These are phyloP conservation scores for Fusarium verrucosum DNA, from an alignment of 2,329 filamentous ascomycete species.

Conservation along the genomic window DNA sequence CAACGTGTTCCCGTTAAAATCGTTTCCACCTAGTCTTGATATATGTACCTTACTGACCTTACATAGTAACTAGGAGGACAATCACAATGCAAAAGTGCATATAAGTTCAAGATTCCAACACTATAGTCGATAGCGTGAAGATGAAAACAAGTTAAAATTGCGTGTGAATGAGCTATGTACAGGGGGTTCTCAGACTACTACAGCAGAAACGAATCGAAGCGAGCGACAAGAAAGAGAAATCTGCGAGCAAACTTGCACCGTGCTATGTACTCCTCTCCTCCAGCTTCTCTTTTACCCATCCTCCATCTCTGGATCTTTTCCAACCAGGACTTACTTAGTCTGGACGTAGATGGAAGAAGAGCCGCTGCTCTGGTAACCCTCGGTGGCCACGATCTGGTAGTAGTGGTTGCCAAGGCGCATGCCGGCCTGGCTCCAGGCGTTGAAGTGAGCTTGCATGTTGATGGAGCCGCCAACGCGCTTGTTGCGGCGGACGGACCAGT, in stretches of 20 bases:
- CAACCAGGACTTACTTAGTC: not conserved
- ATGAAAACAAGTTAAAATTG: not conserved
- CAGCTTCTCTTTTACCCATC: not conserved
- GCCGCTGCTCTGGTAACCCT: conserved; percentile 25
- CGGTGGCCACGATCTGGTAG: conserved; percentile 12
- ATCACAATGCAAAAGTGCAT: no score
- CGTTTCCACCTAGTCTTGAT: no score
- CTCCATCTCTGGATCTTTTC: not conserved
- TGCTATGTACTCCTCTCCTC: not conserved
- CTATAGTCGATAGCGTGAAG: no score
- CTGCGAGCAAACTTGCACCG: not conserved
- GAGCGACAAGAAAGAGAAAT: not conserved
- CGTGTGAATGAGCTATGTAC: not conserved
- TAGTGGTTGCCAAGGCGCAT: conserved; percentile 21
- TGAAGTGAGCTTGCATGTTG: conserved; percentile 21
- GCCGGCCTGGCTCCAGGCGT: conserved; percentile 6
- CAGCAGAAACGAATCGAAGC: not conserved
- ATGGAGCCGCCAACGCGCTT: conserved; percentile 10
- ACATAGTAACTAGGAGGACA: no score
- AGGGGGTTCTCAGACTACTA: not conserved
- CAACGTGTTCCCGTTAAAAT: no score
- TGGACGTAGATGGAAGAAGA: conserved; percentile 16
- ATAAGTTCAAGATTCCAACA: no score
- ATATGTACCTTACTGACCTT: no score
- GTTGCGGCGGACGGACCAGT: conserved; percentile 20